These are phyloP conservation scores for Paramecium bursaria DNA, from an alignment of 73 alveolate species.

Conservation along the genomic window DNA sequence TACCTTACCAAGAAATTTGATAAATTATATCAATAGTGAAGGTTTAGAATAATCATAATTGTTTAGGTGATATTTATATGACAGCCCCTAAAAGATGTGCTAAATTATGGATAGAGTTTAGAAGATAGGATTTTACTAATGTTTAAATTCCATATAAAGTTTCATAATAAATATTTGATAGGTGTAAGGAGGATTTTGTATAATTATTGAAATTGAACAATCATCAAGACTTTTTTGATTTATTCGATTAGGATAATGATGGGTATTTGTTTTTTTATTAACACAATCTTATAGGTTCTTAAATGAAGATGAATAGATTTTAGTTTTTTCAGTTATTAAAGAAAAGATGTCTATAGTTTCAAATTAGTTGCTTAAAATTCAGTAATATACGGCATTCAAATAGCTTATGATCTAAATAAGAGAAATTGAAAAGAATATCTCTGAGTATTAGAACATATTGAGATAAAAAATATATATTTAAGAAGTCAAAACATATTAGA, in stretches of 20 bases:
- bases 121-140: slow-evolving; percentile 37
- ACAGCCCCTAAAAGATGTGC: slow-evolving; percentile 47
- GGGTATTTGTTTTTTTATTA: slow-evolving; percentile 26
- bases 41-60: slow-evolving; percentile 1
- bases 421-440: slow-evolving; percentile 83
- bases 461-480: slow-evolving; percentile 85
- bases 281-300: slow-evolving; percentile 30
- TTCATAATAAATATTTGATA: slow-evolving; percentile 38
- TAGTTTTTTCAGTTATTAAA: slow-evolving; percentile 60
- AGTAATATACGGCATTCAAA: slow-evolving; percentile 67
- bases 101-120: slow-evolving; percentile 52
- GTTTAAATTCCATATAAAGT: slow-evolving; percentile 51
- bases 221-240: slow-evolving; percentile 66
- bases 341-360: slow-evolving; percentile 67
- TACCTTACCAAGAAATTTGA: slow-evolving; percentile 14
- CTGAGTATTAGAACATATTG: slow-evolving; percentile 83
- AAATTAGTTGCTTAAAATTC: slow-evolving; percentile 59
- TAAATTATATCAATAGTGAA: slow-evolving; percentile 6
- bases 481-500: slow-evolving; percentile 83
- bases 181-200: slow-evolving; percentile 57
- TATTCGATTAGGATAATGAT: slow-evolving; percentile 71
- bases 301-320: slow-evolving; percentile 69
- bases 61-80: slow-evolving; percentile 39
- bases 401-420: slow-evolving; percentile 79
- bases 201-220: slow-evolving; percentile 44